These are phyloP conservation scores for Cairneyella variabilis DNA, from an alignment of 495 filamentous ascomycete genomes.

Conservation along the genomic window DNA sequence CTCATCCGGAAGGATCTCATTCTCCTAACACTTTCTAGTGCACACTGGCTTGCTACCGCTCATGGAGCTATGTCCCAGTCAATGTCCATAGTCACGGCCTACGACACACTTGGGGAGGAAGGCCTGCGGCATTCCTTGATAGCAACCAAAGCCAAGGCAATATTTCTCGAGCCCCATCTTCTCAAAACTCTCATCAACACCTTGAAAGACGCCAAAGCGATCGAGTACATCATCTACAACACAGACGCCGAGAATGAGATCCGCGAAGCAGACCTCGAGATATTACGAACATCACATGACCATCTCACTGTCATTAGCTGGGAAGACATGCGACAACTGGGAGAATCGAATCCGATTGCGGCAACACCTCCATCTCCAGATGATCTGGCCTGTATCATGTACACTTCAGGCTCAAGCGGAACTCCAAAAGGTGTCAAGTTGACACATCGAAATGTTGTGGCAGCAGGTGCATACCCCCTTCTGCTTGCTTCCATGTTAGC, in stretches of 20 bases:
- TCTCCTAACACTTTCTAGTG: constrained; percentile 37
- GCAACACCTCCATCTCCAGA: constrained; percentile 73
- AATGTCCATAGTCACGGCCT: constrained; percentile 90
- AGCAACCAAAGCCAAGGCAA: constrained; percentile 78
- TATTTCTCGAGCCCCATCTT: constrained; percentile 86
- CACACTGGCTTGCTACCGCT: constrained; percentile 74
- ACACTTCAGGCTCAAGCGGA: constrained; percentile 96
- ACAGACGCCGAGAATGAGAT: constrained; percentile 58
- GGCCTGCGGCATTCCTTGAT: constrained; percentile 85
- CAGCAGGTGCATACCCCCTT: constrained; percentile 58
- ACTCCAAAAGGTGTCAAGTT: constrained; percentile 92
- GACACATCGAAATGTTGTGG: constrained; percentile 83
- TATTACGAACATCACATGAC: constrained; percentile 62
- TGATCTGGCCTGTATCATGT: constrained; percentile 97
- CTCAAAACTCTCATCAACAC: constrained; percentile 74
- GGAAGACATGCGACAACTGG: constrained; percentile 75
- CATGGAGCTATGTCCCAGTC: constrained; percentile 81
- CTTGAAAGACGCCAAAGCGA: constrained; percentile 69
- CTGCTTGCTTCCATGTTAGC: background rate
- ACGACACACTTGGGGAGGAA: constrained; percentile 93
- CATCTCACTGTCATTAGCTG: constrained; percentile 73
- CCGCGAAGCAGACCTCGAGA: constrained; percentile 72
- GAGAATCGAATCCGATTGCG: constrained; percentile 76
- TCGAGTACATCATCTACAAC: constrained; percentile 86
- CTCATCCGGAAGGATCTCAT: background rate